Evolutionary conservation across 768 basidiomycete genomes (phyloP).

Genomic region (Termitomyces sp.): DNA sequence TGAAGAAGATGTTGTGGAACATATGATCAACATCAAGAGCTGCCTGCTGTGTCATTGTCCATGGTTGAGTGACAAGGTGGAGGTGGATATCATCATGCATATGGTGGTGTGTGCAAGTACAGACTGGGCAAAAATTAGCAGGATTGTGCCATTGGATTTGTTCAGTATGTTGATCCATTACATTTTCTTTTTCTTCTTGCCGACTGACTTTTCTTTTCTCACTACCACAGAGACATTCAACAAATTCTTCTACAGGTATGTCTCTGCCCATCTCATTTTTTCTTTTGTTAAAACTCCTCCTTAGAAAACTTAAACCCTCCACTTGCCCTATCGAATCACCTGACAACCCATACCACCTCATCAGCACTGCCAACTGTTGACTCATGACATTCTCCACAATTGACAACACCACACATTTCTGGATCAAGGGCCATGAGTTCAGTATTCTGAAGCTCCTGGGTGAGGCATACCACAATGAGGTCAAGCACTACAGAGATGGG

Average conservation of each 20-base stretch:
- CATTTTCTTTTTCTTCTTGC: background rate
- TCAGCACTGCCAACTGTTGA: conserved; percentile 94
- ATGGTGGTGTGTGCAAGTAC: conserved; percentile 92
- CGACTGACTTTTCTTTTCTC: background rate
- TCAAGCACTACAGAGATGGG: conserved; percentile 70
- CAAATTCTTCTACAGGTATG: conserved; percentile 78
- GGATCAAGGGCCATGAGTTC: conserved; percentile 98
- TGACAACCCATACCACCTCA: conserved; percentile 70
- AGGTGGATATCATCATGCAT: conserved; percentile 94
- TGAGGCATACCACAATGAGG: conserved; percentile 63
- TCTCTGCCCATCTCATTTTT: too few relatives aligned
- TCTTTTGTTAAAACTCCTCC: background rate
- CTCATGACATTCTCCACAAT: conserved; percentile 91
- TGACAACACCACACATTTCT: conserved; percentile 77
- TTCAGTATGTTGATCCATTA: conserved; percentile 63
- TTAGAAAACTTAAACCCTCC: conserved; percentile 77
- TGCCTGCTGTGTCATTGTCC: conserved; percentile 94
- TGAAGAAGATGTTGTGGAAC: conserved; percentile 47
- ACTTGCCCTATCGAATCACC: conserved; percentile 73
- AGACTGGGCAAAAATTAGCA: conserved; percentile 87
- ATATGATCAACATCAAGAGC: conserved; percentile 91
- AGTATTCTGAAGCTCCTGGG: conserved; percentile 76
- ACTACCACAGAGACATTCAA: conserved; percentile 77
- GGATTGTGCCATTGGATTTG: conserved; percentile 79
- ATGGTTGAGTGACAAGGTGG: conserved; percentile 77